Conservation (phyloP, 345 rosid genomes). For the Turritis glabra region DNA sequence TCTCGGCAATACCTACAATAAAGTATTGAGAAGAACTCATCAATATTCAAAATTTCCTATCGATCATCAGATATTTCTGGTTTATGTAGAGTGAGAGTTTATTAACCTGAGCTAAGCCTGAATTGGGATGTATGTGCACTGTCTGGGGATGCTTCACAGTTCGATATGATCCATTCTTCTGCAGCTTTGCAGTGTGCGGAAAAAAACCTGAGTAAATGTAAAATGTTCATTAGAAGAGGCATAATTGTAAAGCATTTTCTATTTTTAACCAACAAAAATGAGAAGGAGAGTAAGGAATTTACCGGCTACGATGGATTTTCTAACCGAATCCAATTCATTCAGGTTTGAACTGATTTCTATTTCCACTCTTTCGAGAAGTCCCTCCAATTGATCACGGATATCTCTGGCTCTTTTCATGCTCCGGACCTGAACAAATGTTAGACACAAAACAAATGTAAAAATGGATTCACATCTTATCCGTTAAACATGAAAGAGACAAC, state of each 20-base stretch:
- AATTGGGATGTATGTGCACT: slow-evolving; percentile 90
- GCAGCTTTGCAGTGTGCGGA: slow-evolving; percentile 85
- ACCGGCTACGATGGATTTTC: slow-evolving; percentile 90
- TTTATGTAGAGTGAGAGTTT: not conserved
- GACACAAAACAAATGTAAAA: slow-evolving; percentile 22
- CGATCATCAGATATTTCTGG: slow-evolving; percentile 12
- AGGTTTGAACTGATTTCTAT: slow-evolving; percentile 69
- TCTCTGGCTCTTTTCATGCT: slow-evolving; percentile 99
- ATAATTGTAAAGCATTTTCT: not conserved
- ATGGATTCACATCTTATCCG: not conserved
- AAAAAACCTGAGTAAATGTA: slow-evolving; percentile 64
- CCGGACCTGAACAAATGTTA: slow-evolving; percentile 61
- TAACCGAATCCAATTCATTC: slow-evolving; percentile 69
- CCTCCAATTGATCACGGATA: slow-evolving; percentile 89
- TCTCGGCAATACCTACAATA: slow-evolving; percentile 73
- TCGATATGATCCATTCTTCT: slow-evolving; percentile 86
- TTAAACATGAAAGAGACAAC: slow-evolving; percentile 12
- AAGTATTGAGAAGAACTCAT: slow-evolving; percentile 5
- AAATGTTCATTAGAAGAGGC: slow-evolving; percentile 16
- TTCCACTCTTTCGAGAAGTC: slow-evolving; percentile 96
- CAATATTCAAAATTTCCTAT: not conserved
- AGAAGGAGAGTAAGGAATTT: not conserved
- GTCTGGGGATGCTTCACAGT: slow-evolving; percentile 95
- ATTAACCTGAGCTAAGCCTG: slow-evolving; percentile 86
- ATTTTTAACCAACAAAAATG: not conserved